Evolutionary conservation across 2,329 filamentous ascomycete genomes (phyloP), one percentile per base, ranked within the genome.

Genomic region (Knoxdaviesia capensis): DNA sequence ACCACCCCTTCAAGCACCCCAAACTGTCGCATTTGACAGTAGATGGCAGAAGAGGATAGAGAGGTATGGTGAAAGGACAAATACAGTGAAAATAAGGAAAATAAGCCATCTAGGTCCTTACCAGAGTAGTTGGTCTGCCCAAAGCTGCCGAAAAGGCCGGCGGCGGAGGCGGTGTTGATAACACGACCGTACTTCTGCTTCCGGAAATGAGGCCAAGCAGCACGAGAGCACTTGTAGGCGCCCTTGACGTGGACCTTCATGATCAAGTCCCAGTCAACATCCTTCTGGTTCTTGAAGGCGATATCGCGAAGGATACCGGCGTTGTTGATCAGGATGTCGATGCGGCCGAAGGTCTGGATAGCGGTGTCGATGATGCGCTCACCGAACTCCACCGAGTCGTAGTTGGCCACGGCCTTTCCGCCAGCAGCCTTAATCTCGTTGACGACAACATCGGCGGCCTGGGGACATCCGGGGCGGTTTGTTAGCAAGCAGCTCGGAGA

Each of bases 211-310:
- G 88, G 86, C 88, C 90, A 98, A 41, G 90, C 90, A 48, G 90
- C 90, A 60, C 77, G 79, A 47, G 90, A 73, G 60, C 84, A 93
- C 74, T 94, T 96, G 72, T 93, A 98, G 54, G 86, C 80, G 52
- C 90, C 90, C 56, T 77, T 81, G 53, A 94, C 77, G 62, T 98
- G 88, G 44, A 96, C 88, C 58, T 77, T 80, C 62, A 88, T 83
- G 58, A 94, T 82, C 51, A 94, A 65, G 58, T 98, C 88, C 90
- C 90, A 98, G 61, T 98, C 90, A 56, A 80, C 64, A 59, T 98
- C 90, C 60, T 80, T 90, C 74, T 96, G 92, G 65, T 96, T 96
- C 74, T 94, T 94, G 69, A 98, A 96, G 71, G 83, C 88, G 56
- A 96, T 61, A 64, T 96, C 87, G 47, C 88, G 80, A 46, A 94